Percentiles rank a stretch among this genome's conserved stretches.
Conservation (phyloP, 768 basidiomycete genomes). For the Cystoderma amianthinum region DNA sequence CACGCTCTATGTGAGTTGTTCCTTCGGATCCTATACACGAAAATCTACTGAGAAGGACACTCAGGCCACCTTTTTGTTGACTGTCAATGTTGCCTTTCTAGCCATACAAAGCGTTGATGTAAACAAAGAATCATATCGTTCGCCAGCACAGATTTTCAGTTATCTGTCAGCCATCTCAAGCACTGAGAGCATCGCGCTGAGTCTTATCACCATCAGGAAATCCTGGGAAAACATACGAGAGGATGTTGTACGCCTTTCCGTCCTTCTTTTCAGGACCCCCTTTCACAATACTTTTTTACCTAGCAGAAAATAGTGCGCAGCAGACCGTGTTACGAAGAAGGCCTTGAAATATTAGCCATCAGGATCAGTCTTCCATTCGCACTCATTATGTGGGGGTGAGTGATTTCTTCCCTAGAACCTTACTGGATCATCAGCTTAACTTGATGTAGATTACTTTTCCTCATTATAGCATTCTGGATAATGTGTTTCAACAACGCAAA, state of each 20-base stretch:
- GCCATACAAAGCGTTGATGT: background rate
- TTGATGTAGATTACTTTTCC: conserved; percentile 9
- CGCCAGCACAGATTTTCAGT: conserved; percentile 40
- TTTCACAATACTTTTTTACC: conserved; percentile 29
- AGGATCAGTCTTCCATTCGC: conserved; percentile 19
- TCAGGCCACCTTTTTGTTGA: background rate
- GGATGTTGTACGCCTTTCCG: conserved; percentile 27
- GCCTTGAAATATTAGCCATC: conserved; percentile 17
- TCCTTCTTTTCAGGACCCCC: conserved; percentile 5
- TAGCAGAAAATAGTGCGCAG: conserved; percentile 22
- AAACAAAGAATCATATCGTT: conserved; percentile 14
- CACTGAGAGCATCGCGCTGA: conserved; percentile 39
- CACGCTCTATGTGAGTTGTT: conserved; percentile 40
- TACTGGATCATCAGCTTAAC: background rate
- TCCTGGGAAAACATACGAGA: conserved; percentile 28
- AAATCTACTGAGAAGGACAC: background rate
- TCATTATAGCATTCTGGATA: conserved; percentile 10
- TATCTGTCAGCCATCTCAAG: conserved; percentile 42
- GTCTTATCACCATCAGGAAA: conserved; percentile 38
- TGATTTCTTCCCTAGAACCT: background rate
- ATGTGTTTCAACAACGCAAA: conserved; percentile 11
- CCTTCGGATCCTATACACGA: background rate
- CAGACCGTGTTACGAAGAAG: conserved; percentile 23
- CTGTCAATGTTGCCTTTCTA: background rate
- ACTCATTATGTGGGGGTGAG: conserved; percentile 22